Conservation (phyloP, 169 alveolate genomes). For the Amoebophrya sp. region DNA sequence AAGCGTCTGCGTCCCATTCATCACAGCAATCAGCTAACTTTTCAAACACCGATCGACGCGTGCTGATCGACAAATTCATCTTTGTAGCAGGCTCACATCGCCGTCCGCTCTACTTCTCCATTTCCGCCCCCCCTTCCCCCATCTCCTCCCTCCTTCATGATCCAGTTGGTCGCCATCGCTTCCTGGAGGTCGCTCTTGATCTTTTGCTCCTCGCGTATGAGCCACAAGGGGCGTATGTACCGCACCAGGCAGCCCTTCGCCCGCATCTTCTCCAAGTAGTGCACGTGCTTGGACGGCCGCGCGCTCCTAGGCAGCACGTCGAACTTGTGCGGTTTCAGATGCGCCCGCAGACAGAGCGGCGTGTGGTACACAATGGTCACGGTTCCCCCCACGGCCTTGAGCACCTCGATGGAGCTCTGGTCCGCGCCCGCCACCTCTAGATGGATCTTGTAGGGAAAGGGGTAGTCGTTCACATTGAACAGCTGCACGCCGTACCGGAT, state of each 20-base stretch:
- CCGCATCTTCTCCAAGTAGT: constrained; percentile 60
- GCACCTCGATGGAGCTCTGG: constrained; percentile 61
- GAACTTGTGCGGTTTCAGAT: constrained; percentile 60
- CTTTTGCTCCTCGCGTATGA: constrained; percentile 49
- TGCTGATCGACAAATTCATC: too few species aligned
- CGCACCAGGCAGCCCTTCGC: constrained; percentile 59
- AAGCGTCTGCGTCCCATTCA: too few species aligned
- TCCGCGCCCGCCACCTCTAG: constrained; percentile 66
- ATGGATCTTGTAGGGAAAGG: constrained; percentile 66
- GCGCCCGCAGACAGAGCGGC: constrained; percentile 56
- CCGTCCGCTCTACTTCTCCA: too few species aligned
- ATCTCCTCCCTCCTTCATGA: too few species aligned
- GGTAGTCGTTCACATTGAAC: constrained; percentile 66
- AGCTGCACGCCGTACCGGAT: constrained; percentile 53
- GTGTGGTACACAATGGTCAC: constrained; percentile 57
- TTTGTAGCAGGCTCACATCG: too few species aligned
- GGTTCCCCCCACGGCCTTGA: constrained; percentile 58
- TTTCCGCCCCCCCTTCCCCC: too few species aligned
- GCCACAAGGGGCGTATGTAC: constrained; percentile 67
- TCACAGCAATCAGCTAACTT: too few species aligned
- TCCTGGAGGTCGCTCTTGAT: constrained; percentile 50
- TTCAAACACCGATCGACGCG: too few species aligned
- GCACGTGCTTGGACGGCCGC: constrained; percentile 29
- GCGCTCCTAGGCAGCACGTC: constrained; percentile 61
- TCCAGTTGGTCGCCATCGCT: too few species aligned